Evolutionary conservation across 495 filamentous ascomycete genomes (phyloP), one percentile per base, ranked within the genome.

Genomic region (Neurospora sp.): DNA sequence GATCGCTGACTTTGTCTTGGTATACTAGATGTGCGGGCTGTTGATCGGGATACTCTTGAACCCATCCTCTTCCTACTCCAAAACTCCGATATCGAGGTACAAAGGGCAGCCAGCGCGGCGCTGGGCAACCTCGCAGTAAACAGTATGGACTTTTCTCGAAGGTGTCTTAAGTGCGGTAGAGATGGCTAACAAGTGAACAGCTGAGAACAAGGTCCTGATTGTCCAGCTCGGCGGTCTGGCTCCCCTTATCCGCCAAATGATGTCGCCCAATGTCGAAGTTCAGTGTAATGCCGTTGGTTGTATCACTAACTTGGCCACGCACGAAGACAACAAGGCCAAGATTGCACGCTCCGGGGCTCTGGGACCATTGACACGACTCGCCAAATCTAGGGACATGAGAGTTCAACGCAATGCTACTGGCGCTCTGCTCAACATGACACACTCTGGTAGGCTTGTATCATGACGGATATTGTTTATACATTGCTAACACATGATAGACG

Each of bases 241-340:
- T 48, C 96, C 96, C 71, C 88, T 99, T 70, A 99, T 99, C 83
- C 91, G 92, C 69, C 96, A 98, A 82, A 99, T 99, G 96, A 94
- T 94, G 86, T 98, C 95, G 48, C 89, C 91, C n/a, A 99, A 99
- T 77, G 96, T 99, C 75, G 96, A 99, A 82, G 96, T 99, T 40
- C 96, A 98, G 82, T 99, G 96, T 87, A 99, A 99, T 80, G 96
- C 96, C 41, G 96, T 99, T 70, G 96, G 96, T 54, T 99, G 96
- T 84, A 98, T 99, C 78, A 99, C 96, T 5, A 99, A 99, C 79
- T 83, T 99, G 39, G 96, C 96, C 73, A 99, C 96, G 1, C 96
- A 99, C 78, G 96, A 99, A 83, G 96, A 98, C 72, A 99, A 99
- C 83, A 99, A 99, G 85, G 93, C 96, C 54, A 98, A 96, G 83